Evolutionary conservation across 2,329 filamentous ascomycete genomes (phyloP).

Genomic region (Claviceps lovelessii): DNA sequence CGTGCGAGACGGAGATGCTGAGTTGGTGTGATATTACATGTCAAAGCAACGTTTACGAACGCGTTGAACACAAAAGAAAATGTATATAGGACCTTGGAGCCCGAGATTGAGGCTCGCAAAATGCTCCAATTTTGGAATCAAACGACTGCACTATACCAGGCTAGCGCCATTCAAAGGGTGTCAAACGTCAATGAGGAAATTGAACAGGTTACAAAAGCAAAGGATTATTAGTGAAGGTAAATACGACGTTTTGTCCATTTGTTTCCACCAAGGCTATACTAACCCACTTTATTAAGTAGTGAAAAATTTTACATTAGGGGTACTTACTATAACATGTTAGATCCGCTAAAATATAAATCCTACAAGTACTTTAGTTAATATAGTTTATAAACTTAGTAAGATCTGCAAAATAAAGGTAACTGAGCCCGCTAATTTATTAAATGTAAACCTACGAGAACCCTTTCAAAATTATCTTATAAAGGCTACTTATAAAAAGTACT

Average conservation of each 20-base stretch:
- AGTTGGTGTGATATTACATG: slow-evolving; percentile 35
- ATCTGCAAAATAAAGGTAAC: too few species aligned
- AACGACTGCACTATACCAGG: not conserved
- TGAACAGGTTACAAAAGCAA: not conserved
- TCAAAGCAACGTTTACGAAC: not conserved
- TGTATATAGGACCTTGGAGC: not conserved
- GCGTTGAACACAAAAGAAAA: not conserved
- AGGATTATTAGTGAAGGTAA: not conserved
- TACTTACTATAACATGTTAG: too few species aligned
- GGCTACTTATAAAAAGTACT: too few species aligned
- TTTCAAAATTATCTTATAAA: too few species aligned
- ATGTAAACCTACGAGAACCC: too few species aligned
- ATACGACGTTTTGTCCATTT: not conserved
- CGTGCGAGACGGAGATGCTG: slow-evolving; percentile 40
- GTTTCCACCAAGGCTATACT: too few species aligned
- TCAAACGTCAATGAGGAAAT: not conserved
- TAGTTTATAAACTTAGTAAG: too few species aligned
- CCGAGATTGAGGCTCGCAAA: not conserved
- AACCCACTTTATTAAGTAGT: too few species aligned
- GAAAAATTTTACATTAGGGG: too few species aligned
- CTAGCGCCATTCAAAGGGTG: not conserved
- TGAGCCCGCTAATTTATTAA: too few species aligned
- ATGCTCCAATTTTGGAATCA: not conserved
- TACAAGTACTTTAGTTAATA: too few species aligned
- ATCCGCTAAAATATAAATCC: too few species aligned